Evolutionary conservation across 2,329 filamentous ascomycete genomes (phyloP), one percentile per base, ranked within the genome.

Genomic region (Penicillium sp.): DNA sequence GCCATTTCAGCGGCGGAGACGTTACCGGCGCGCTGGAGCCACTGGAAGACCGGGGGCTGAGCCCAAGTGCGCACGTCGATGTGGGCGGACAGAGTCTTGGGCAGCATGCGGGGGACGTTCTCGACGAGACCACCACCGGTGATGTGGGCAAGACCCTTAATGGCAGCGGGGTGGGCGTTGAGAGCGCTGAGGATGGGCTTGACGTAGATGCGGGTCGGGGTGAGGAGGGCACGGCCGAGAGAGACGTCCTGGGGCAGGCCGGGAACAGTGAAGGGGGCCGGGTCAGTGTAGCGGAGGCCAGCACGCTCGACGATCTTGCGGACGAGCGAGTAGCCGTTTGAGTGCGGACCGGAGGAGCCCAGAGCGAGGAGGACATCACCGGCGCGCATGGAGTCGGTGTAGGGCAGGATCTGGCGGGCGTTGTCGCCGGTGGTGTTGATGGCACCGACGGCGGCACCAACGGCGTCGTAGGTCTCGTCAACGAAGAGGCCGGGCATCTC

Each of bases 401-500:
- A 82, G 0, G 94, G 94, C 33, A 99, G 82, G 49, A 92, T 83
- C 44, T 81, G 79, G 31, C 74, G 74, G 5, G 81, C 82, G 30
- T 81, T 75, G 31, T 81, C 78, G 68, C 71, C 69, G 11, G 65
- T 60, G 14, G 71, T 74, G 62, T 76, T 74, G 60, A 97, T 88
- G 38, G 91, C 90, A 50, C 94, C 94, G 41, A 95, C 86, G 16
- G 92, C 92, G 35, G 88, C 89, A 56, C 94, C 94, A 20, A 90
- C 92, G 7, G 92, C 91, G 65, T 99, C 94, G 71, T 97, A 99
- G 67, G 95, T 90, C 44, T 90, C 89, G 47, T 83, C 85, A 57
- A 86, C 80, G 76, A 96, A 96, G 79, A 97, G 90, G 48, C 92
- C 92, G 0, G 92, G 92, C 94, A 99, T 97, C 75, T 99, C 94